Percentiles rank a stretch among this genome's conserved stretches.
Evolutionary conservation across 2,329 filamentous ascomycete genomes (phyloP).

Genomic region (Hypomyces perniciosus): DNA sequence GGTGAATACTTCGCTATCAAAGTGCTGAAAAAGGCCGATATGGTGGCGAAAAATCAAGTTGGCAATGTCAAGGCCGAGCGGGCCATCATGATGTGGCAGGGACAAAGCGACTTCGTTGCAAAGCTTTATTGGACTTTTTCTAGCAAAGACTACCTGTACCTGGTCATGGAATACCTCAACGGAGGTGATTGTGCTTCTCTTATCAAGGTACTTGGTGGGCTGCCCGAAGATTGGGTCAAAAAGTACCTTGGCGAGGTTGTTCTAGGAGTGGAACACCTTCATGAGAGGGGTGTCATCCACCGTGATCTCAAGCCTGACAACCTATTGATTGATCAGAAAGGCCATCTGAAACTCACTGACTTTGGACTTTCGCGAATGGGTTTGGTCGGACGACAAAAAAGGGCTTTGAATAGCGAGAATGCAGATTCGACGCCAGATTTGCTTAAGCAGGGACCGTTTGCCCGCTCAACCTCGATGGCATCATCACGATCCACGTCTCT

Average conservation of each 20-base stretch:
- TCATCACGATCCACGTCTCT: constrained; percentile 93
- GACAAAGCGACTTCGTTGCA: constrained; percentile 96
- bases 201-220: constrained; percentile 85
- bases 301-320: constrained; percentile 97
- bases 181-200: constrained; percentile 94
- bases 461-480: constrained; percentile 73
- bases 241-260: constrained; percentile 97
- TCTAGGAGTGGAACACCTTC: constrained; percentile 92
- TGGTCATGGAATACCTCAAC: constrained; percentile 99
- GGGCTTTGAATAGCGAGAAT: constrained; percentile 70
- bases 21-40: constrained; percentile 98
- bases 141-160: constrained; percentile 96
- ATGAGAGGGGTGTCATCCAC: constrained; percentile 91
- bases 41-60: constrained; percentile 99
- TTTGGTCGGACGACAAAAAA: constrained; percentile 90
- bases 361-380: constrained; percentile 98
- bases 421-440: constrained; percentile 87
- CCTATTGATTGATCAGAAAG: constrained; percentile 91
- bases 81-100: constrained; percentile 99
- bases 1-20: constrained; percentile 99
- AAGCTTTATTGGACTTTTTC: constrained; percentile 99
- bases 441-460: constrained; percentile 87
- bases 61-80: constrained; percentile 98
- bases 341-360: constrained; percentile 93
- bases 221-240: constrained; percentile 96